Base-by-base conservation (phyloP, 352 stramenopile genomes). In the Pythium rishiriense region DNA sequence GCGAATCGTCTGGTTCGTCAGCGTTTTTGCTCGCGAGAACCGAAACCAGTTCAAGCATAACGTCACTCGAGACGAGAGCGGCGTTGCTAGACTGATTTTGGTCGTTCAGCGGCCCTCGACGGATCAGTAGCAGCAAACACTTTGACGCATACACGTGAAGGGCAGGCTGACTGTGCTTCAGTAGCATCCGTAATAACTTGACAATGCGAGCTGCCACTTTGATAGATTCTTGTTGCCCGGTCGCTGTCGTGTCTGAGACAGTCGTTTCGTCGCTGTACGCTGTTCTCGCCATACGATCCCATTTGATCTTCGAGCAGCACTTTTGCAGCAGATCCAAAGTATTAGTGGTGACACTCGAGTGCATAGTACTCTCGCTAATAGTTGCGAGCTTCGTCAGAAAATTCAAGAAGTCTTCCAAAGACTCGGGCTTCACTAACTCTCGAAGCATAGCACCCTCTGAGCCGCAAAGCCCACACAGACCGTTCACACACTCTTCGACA, bases 401-500 rank as follows among this genome's bases (percentile, higher is more conserved):
- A 39, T 81, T 65, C 35, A 95, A 43, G 66, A 83, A 91, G 11
- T 65, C 71, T 28, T 68, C 62, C 52, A 93, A 78, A 17, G 79
- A 61, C 4, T 50, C 58, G 8, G 58, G 43, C 7, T 61, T 72
- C 29, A 82, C 67, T 12, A 95, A 14, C 52, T 87, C 81, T 31
- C 78, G 78, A 56, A 89, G 65, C 52, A 81, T 78, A 14, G 74
- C 74, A 8, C 70, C 58, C 54, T 95, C 83, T 0, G 71, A 79
- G 9, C 63, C 83, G 58, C 81, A 93, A 31, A 90, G 62, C 31
- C 68, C 85, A 19, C 76, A 85, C n/a, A 95, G 68, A 0, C 86
- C 86, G 51, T 78, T 92, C 26, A 93, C 62, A 26, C 78, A 86
- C 57, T 95, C 86, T 66, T 95, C 86, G n/a, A 93, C 80, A 15